These are phyloP conservation scores for Crucihimalaya himalaica DNA, from an alignment of 345 rosid species.

Conservation along the genomic window DNA sequence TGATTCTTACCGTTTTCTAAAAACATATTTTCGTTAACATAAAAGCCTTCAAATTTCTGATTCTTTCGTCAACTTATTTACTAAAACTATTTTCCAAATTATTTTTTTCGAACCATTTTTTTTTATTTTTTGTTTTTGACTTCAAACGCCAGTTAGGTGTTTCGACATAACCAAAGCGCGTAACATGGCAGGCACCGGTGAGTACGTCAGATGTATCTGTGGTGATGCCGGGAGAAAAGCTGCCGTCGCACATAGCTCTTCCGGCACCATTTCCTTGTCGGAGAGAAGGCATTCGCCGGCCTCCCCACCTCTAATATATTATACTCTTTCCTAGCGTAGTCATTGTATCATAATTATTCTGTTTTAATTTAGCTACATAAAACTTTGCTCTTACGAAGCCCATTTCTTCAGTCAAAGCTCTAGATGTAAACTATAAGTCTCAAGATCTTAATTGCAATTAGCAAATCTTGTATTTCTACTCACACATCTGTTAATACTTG, in stretches of 20 bases:
- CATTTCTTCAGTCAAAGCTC: too few relatives aligned
- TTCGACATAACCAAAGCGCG: background rate
- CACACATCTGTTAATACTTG: too few relatives aligned
- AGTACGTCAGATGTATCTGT: conserved; percentile 62
- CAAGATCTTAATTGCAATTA: too few relatives aligned
- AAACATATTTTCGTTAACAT: too few relatives aligned
- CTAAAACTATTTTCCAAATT: too few relatives aligned
- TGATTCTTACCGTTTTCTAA: too few relatives aligned
- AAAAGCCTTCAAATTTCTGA: background rate
- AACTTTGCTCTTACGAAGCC: too few relatives aligned
- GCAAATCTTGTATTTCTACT: too few relatives aligned
- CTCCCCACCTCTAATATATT: conserved; percentile 40
- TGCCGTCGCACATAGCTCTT: conserved; percentile 68
- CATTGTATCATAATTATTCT: conserved; percentile 1
- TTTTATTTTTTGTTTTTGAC: background rate
- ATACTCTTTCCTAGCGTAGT: background rate
- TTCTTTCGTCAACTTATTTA: background rate
- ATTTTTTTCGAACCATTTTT: background rate
- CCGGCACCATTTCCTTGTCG: conserved; percentile 69
- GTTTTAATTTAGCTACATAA: too few relatives aligned
- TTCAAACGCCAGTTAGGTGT: background rate
- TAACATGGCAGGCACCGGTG: conserved; percentile 37
- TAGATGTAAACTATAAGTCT: too few relatives aligned
- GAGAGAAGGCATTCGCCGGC: conserved; percentile 65
- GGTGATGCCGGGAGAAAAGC: conserved; percentile 71